Evolutionary conservation across 345 rosid species (phyloP).

Genomic region (Noccaea caerulescens): DNA sequence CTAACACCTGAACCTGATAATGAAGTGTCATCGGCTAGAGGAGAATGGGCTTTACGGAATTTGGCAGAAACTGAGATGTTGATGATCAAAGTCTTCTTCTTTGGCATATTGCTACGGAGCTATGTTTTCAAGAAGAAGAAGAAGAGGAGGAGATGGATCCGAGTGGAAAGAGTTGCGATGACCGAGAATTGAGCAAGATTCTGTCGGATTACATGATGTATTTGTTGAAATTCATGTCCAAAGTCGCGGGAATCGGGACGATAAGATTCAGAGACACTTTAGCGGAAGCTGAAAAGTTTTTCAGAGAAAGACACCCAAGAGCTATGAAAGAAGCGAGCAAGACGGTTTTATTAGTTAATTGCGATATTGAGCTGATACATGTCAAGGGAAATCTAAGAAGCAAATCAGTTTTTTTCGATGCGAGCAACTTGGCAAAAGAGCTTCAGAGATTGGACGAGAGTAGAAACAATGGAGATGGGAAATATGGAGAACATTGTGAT

Average conservation of each 20-base stretch:
- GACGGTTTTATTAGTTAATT: neutral
- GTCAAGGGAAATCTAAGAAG: constrained; percentile 36
- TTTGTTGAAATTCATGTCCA: constrained; percentile 45
- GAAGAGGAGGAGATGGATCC: neutral
- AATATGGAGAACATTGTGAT: constrained; percentile 52
- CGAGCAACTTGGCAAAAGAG: constrained; percentile 35
- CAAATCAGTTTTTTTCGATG: constrained; percentile 45
- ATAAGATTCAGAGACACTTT: constrained; percentile 43
- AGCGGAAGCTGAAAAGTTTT: constrained; percentile 34
- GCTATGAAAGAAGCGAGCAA: constrained; percentile 14
- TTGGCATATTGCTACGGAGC: constrained; percentile 49
- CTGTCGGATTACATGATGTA: constrained; percentile 55
- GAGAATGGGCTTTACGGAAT: constrained; percentile 55
- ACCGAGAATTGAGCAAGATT: constrained; percentile 37
- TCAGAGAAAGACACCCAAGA: neutral
- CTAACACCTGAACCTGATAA: constrained; percentile 49
- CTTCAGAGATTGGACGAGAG: constrained; percentile 35
- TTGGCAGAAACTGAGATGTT: neutral
- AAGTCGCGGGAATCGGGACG: constrained; percentile 43
- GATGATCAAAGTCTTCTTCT: constrained; percentile 43
- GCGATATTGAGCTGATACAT: neutral
- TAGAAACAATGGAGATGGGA: constrained; percentile 27
- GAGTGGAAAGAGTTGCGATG: neutral
- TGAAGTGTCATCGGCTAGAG: constrained; percentile 55
- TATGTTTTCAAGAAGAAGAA: constrained; percentile 17